phyloP scores from a whole-genome alignment of 208 protist species.

The Novymonas esmeraldas region DNA sequence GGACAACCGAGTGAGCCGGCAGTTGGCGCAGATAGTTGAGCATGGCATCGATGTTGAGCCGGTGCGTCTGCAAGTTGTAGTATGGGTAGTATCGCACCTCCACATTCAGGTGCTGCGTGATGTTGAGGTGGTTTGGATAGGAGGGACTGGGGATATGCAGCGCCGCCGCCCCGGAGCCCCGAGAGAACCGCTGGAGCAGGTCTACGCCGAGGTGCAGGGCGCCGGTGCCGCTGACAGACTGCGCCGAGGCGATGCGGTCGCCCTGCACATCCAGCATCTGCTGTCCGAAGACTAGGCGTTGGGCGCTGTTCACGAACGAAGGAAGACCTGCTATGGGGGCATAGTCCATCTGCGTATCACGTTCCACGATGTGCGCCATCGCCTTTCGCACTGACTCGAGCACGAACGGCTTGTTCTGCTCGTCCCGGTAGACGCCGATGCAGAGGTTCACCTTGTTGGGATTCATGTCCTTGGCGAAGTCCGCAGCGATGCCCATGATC shows the following conservation, averaged over 20 bases:
- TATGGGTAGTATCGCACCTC: conserved; percentile 66
- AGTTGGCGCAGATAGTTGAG: conserved; percentile 57
- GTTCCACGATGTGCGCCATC: conserved; percentile 28
- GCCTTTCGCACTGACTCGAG: conserved; percentile 91
- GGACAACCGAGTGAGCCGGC: conserved; percentile 83
- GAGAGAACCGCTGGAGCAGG: conserved; percentile 46
- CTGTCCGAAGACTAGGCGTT: conserved; percentile 91
- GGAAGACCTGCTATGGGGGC: conserved; percentile 93
- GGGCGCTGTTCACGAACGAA: conserved; percentile 73
- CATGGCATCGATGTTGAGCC: conserved; percentile 73
- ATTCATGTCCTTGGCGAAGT: conserved; percentile 70
- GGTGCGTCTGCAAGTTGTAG: conserved; percentile 62
- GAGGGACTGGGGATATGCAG: conserved; percentile 71
- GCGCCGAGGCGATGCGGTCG: conserved; percentile 70
- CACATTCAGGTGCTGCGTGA: conserved; percentile 63
- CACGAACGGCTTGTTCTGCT: conserved; percentile 92
- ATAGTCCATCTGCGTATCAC: conserved; percentile 91
- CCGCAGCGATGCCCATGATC: conserved; percentile 71
- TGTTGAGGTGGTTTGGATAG: conserved; percentile 79
- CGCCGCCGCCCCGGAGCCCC: conserved; percentile 2
- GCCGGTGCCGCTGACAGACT: conserved; percentile 86
- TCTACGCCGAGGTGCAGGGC: conserved; percentile 72
- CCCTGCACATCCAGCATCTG: conserved; percentile 32
- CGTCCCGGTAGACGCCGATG: conserved; percentile 97
- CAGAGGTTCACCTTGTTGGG: conserved; percentile 96